Conservation (phyloP, 371 early-diverging fungal species). For the Capillidium heterosporum region DNA sequence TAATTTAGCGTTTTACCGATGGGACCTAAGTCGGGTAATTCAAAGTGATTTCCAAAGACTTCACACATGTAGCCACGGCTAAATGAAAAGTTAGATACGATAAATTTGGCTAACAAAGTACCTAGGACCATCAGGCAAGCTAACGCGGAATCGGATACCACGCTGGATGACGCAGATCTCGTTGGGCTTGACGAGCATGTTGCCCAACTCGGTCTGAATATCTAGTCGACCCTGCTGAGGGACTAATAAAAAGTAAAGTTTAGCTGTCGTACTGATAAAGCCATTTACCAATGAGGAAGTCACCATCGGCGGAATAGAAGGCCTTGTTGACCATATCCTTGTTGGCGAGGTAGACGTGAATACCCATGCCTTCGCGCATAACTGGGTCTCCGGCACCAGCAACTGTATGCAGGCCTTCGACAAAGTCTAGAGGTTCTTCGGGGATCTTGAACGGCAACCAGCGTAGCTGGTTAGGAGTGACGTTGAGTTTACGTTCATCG, state of each 20-base stretch:
- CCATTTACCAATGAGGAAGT: conserved; percentile 62
- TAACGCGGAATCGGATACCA: conserved; percentile 71
- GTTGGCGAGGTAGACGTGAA: conserved; percentile 70
- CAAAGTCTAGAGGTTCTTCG: conserved; percentile 41
- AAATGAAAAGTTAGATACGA: conserved; percentile 2
- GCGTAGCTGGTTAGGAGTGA: conserved; percentile 77
- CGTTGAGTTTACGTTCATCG: conserved; percentile 18
- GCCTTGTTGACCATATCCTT: conserved; percentile 54
- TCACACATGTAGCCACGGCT: conserved; percentile 83
- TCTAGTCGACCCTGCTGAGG: conserved; percentile 84
- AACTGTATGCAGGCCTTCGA: conserved; percentile 66
- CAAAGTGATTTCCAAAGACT: conserved; percentile 72
- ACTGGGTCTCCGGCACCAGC: conserved; percentile 81
- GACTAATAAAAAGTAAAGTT: conserved; percentile 22
- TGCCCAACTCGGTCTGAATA: conserved; percentile 86
- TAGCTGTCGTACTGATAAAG: not conserved
- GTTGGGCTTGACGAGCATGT: conserved; percentile 62
- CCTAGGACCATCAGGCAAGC: conserved; percentile 61
- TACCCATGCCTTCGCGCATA: conserved; percentile 55
- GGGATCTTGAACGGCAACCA: conserved; percentile 86
- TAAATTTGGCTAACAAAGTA: conserved; percentile 9
- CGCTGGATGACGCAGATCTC: conserved; percentile 88
- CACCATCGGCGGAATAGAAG: conserved; percentile 83
- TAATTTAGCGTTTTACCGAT: conserved; percentile 35
- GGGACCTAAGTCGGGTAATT: conserved; percentile 88